Evolutionary conservation across 2,329 filamentous ascomycete species (phyloP).

Genomic region (Alternaria brassicae): DNA sequence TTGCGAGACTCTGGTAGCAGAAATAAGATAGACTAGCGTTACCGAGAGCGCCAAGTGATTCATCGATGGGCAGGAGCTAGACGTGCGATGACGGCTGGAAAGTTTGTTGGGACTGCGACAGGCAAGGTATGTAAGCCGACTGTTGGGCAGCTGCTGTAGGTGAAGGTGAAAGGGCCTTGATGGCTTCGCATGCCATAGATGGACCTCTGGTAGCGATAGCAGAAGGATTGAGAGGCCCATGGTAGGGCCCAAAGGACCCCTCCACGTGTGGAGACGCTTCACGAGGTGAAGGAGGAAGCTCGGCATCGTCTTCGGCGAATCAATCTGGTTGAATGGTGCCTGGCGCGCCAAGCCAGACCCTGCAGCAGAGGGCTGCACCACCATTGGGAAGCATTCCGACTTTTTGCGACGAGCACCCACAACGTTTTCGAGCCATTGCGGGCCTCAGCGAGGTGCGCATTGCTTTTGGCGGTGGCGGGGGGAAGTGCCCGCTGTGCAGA

Average conservation of each 20-base stretch:
- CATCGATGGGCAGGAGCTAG: background rate
- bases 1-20: constrained; percentile 3
- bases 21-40: background rate
- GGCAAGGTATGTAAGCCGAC: background rate
- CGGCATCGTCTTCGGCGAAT: constrained; percentile 16
- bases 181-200: background rate
- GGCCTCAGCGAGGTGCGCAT: background rate
- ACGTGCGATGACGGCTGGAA: constrained; percentile 1
- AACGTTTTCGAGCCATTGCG: constrained; percentile 19
- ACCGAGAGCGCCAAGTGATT: background rate
- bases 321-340: constrained; percentile 15
- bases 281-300: constrained; percentile 5
- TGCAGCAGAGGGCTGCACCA: constrained; percentile 18
- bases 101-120: background rate
- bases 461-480: background rate
- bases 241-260: constrained; percentile 2
- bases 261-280: constrained; percentile 15
- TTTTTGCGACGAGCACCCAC: constrained; percentile 16
- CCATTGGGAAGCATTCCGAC: constrained; percentile 10
- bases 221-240: background rate
- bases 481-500: background rate
- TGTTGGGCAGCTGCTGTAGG: background rate
- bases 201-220: background rate
- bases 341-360: constrained; percentile 19
- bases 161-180: background rate